Evolutionary conservation across 1,284 basidiomycete genomes (phyloP), one percentile per base, ranked within the genome.

Genomic region (Malassezia arunalokei): DNA sequence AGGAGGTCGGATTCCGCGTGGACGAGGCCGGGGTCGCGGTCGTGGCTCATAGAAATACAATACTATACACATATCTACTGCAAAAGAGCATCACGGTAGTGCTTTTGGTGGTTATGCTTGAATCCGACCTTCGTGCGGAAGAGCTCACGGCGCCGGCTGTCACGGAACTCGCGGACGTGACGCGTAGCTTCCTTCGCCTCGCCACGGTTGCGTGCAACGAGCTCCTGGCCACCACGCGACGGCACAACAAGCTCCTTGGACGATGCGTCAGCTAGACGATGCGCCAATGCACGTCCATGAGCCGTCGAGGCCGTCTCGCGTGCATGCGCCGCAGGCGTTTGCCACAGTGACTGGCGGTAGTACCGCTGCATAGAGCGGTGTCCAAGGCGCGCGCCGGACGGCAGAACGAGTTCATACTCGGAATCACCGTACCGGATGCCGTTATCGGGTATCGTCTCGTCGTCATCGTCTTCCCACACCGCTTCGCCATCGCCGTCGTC

Each of bases 171-270:
- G 51, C 82, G 79, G 1, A 88, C 81, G 75, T 94, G 88, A 48
- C 87, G 79, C 40, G 84, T 88, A 12, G 92, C 94, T 75, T 95
- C 86, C 54, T 80, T 80, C 2, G 94, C 94, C 76, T 98, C 91
- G 3, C 94, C 94, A 11, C 81, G 80, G 76, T 96, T 96, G 42
- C 88, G 79, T 8, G 67, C 68, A 30, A 58, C 58, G 49, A 73
- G 59, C 8, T 61, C 49, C 30, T 66, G 54, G 6, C 68, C 67
- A 9, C 56, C 55, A 6, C 68, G 56, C 5, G 59, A 55, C 12
- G 56, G 51, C 14, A 71, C 63, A 2, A 66, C 51, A 38, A 7
- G 61, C 49, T 33, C 60, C 51, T 40, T 60, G 48, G 4, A 54
- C 45, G 43, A 47, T 32, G 58, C 59, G 5, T 55, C 57, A 46